Conservation (phyloP, 352 stramenopile genomes). For the Phytophthora multivora region DNA sequence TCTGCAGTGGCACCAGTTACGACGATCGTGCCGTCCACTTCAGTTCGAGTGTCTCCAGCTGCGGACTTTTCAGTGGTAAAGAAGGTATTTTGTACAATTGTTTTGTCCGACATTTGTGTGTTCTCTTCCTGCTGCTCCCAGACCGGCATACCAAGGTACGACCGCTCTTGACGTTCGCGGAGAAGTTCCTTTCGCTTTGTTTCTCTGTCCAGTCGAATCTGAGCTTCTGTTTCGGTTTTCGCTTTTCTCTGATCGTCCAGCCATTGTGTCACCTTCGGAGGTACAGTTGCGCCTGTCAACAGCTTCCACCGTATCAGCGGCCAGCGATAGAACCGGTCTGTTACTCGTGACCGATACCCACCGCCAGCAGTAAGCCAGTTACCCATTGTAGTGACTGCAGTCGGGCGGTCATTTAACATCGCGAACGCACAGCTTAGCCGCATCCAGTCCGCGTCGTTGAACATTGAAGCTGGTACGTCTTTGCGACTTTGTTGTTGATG, state of each 20-base stretch:
- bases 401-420: constrained; percentile 50
- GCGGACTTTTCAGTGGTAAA: constrained; percentile 9
- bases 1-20: not conserved
- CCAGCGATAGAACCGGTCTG: constrained; percentile 54
- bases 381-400: constrained; percentile 27
- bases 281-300: constrained; percentile 46
- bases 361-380: constrained; percentile 45
- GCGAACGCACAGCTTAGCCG: constrained; percentile 52
- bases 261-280: constrained; percentile 35
- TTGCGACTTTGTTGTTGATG: constrained; percentile 15
- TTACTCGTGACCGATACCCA: constrained; percentile 47
- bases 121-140: constrained; percentile 35
- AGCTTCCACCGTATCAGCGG: constrained; percentile 67
- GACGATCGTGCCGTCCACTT: constrained; percentile 7
- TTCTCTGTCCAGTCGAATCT: constrained; percentile 25
- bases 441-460: constrained; percentile 57
- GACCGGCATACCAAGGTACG: constrained; percentile 25
- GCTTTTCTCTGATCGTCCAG: constrained; percentile 25
- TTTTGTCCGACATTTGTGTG: constrained; percentile 8
- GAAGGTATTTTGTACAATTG: constrained; percentile 4
- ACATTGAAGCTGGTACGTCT: not conserved
- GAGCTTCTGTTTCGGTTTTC: constrained; percentile 20
- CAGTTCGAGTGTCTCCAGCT: not conserved
- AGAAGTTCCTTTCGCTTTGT: constrained; percentile 38
- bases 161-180: constrained; percentile 31